A percentile compares a stretch with the other conserved stretches of the same genome.
These are phyloP conservation scores for Leucogyrophana mollusca DNA, from an alignment of 768 basidiomycete genomes.

Conservation along the genomic window DNA sequence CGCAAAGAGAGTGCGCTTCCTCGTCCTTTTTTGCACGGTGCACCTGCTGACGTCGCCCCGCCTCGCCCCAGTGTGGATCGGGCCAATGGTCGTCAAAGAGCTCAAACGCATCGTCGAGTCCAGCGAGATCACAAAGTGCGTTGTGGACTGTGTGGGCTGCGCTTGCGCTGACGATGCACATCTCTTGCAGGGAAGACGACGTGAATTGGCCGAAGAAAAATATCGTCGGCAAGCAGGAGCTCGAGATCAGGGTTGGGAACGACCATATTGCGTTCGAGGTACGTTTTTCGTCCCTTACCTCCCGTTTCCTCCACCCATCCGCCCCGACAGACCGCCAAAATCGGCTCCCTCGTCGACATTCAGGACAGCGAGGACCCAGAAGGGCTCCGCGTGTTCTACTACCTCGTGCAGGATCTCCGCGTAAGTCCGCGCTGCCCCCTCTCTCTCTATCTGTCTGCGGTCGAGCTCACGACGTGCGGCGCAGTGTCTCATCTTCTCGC, in stretches of 20 bases:
- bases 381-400: constrained; percentile 96
- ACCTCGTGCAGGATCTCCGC: constrained; percentile 96
- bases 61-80: constrained; percentile 86
- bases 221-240: constrained; percentile 96
- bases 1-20: constrained; percentile 90
- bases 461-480: no score
- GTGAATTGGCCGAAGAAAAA: constrained; percentile 99
- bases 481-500: constrained; percentile 96
- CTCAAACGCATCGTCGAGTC: constrained; percentile 91
- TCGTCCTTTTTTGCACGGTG: background rate
- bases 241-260: constrained; percentile 91
- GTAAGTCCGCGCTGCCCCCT: constrained; percentile 38
- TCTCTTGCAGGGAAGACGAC: constrained; percentile 86
- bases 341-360: constrained; percentile 94
- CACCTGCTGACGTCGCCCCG: constrained; percentile 1
- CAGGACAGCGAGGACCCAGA: constrained; percentile 97
- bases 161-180: background rate
- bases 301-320: constrained; percentile 1
- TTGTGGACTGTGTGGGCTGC: no score
- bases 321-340: constrained; percentile 86
- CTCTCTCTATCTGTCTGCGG: background rate
- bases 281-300: constrained; percentile 14
- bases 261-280: constrained; percentile 98
- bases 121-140: constrained; percentile 93
- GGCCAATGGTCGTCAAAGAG: constrained; percentile 89